Percentiles rank a stretch among this genome's conserved stretches.
phyloP scores from a whole-genome alignment of 495 filamentous ascomycete genomes.

The Aspergillus bertholletiae region DNA sequence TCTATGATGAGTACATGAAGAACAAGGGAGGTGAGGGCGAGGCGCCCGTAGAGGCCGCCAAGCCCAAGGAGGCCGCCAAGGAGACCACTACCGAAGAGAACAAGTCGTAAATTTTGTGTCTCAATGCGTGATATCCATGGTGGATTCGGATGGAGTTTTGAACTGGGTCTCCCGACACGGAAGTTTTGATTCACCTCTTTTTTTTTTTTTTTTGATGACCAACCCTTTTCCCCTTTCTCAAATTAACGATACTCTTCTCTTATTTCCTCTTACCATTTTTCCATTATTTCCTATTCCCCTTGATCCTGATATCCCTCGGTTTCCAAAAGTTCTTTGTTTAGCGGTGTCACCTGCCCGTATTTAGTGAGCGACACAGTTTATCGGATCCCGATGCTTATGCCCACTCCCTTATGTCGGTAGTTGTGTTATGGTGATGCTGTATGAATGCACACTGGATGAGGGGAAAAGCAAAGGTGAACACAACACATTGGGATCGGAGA shows the following conservation, averaged over 20 bases:
- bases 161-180: not conserved
- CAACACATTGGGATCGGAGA: slow-evolving; percentile 20
- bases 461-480: slow-evolving; percentile 4
- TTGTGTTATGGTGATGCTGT: slow-evolving; percentile 1
- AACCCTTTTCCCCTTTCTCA: slow-evolving; percentile 24
- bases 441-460: not conserved
- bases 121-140: slow-evolving; percentile 15
- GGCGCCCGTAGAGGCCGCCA: slow-evolving; percentile 29
- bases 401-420: not conserved
- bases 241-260: slow-evolving; percentile 28
- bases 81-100: slow-evolving; percentile 43
- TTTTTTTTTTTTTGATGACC: slow-evolving; percentile 41
- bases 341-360: slow-evolving; percentile 35
- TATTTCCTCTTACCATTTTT: slow-evolving; percentile 7
- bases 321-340: slow-evolving; percentile 46
- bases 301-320: slow-evolving; percentile 51
- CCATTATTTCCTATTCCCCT: slow-evolving; percentile 20
- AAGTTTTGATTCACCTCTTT: slow-evolving; percentile 31
- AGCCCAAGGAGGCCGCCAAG: slow-evolving; percentile 44
- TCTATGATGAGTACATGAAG: slow-evolving; percentile 99
- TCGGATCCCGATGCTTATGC: slow-evolving; percentile 9
- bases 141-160: slow-evolving; percentile 25
- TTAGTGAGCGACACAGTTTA: slow-evolving; percentile 36
- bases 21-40: slow-evolving; percentile 49
- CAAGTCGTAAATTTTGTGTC: slow-evolving; percentile 41